Evolutionary conservation across 2,329 filamentous ascomycete genomes (phyloP).

Genomic region (Tolypocladium ovalisporum): DNA sequence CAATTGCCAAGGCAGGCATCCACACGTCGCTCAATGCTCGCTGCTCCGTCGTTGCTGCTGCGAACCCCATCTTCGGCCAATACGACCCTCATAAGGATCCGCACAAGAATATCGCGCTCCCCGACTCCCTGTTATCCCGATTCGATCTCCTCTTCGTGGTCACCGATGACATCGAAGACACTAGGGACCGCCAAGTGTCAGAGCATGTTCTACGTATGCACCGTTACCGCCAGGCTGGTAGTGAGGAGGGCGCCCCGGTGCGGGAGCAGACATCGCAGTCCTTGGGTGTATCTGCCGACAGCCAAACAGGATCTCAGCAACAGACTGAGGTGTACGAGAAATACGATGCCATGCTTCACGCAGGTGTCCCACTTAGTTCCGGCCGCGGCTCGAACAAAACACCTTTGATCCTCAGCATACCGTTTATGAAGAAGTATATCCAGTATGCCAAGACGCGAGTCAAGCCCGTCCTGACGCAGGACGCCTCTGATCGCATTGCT

Average conservation of each 20-base stretch:
- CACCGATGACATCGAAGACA: constrained; percentile 95
- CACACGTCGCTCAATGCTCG: constrained; percentile 95
- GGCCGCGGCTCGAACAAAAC: constrained; percentile 66
- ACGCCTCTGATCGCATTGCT: constrained; percentile 84
- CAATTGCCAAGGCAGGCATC: constrained; percentile 96
- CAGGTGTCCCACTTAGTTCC: constrained; percentile 69
- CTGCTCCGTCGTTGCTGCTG: constrained; percentile 91
- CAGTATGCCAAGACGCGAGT: constrained; percentile 92
- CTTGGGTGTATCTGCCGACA: constrained; percentile 77
- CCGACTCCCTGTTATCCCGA: constrained; percentile 92
- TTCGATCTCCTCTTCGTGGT: constrained; percentile 97
- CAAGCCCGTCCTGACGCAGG: constrained; percentile 82
- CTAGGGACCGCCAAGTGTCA: constrained; percentile 79
- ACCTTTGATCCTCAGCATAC: constrained; percentile 84
- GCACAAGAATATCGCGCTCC: constrained; percentile 95
- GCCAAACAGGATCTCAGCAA: constrained; percentile 58
- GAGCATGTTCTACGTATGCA: constrained; percentile 98
- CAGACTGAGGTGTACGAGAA: constrained; percentile 92
- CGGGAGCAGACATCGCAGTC: constrained; percentile 78
- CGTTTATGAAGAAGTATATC: constrained; percentile 99
- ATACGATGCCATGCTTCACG: constrained; percentile 90
- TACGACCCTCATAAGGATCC: constrained; percentile 98
- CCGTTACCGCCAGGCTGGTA: constrained; percentile 81
- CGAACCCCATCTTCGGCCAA: constrained; percentile 95
- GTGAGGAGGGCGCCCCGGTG: constrained; percentile 88